These are phyloP conservation scores for Daedaleopsis nitida DNA, from an alignment of 768 basidiomycete genomes.

Conservation along the genomic window DNA sequence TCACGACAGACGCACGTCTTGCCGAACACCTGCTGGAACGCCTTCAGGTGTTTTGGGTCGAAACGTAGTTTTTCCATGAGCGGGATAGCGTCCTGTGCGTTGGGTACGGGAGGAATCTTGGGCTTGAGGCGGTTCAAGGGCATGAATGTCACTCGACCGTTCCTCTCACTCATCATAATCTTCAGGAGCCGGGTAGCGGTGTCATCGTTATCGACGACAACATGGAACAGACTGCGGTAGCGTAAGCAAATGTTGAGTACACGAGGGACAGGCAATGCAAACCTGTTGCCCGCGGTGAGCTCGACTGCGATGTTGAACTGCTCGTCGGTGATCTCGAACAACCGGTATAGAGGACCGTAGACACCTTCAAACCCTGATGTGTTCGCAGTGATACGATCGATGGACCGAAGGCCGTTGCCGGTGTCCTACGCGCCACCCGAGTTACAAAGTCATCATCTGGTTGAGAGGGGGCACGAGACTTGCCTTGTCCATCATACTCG, in stretches of 20 bases:
- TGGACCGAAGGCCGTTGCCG: constrained; percentile 81
- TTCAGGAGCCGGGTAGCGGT: constrained; percentile 92
- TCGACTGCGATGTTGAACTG: constrained; percentile 94
- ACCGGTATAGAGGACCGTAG: constrained; percentile 90
- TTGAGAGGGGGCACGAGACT: neutral
- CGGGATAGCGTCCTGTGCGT: constrained; percentile 78
- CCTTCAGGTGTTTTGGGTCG: constrained; percentile 69
- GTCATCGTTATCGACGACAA: constrained; percentile 95
- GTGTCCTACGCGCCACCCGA: constrained; percentile 69
- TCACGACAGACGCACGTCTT: constrained; percentile 96
- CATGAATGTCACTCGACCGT: constrained; percentile 97
- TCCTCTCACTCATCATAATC: constrained; percentile 90
- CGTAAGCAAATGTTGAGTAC: constrained; percentile 18
- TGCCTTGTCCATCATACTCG: constrained; percentile 97
- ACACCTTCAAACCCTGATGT: constrained; percentile 78
- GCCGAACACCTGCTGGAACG: constrained; percentile 96
- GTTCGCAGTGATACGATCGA: constrained; percentile 75
- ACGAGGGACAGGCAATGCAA: neutral
- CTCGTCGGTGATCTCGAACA: constrained; percentile 86
- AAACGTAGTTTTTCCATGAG: constrained; percentile 83
- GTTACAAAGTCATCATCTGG: neutral
- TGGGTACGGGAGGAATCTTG: constrained; percentile 62
- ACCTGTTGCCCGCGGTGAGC: constrained; percentile 96
- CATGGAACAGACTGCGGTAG: constrained; percentile 80
- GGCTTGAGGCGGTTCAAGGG: constrained; percentile 93